Evolutionary conservation across 306 rosid species (phyloP).

Genomic region (Cucurbita pepo): DNA sequence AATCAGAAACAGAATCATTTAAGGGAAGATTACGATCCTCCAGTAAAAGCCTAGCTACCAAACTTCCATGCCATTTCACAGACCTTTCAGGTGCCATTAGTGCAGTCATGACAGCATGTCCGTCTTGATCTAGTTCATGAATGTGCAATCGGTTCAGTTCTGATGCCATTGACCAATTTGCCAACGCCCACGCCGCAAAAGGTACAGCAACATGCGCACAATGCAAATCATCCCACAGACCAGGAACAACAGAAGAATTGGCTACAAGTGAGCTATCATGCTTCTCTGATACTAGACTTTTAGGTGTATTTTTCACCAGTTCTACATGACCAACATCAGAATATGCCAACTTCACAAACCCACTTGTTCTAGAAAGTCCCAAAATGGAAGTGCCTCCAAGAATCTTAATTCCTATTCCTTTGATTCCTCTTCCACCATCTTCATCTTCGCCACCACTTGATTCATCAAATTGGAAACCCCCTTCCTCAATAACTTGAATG

Average conservation of each 20-base stretch:
- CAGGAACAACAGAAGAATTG: conserved; percentile 67
- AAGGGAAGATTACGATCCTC: conserved; percentile 56
- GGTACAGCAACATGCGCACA: conserved; percentile 95
- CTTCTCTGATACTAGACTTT: conserved; percentile 21
- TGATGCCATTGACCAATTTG: conserved; percentile 84
- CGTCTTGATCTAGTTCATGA: conserved; percentile 79
- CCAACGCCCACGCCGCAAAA: conserved; percentile 96
- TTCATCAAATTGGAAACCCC: conserved; percentile 69
- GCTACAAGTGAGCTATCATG: conserved; percentile 18
- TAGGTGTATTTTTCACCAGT: conserved; percentile 12
- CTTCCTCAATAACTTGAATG: conserved; percentile 79
- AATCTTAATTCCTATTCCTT: conserved; percentile 79
- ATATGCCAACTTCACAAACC: conserved; percentile 26
- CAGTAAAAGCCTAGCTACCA: conserved; percentile 60
- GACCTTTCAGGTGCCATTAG: conserved; percentile 92
- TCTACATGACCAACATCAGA: conserved; percentile 19
- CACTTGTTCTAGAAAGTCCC: conserved; percentile 49
- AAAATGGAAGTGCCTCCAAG: conserved; percentile 68
- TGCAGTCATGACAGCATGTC: conserved; percentile 79
- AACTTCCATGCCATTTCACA: conserved; percentile 93
- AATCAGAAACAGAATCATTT: conserved; percentile 70
- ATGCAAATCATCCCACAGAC: conserved; percentile 97
- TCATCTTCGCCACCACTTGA: conserved; percentile 33
- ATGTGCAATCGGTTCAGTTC: conserved; percentile 53
- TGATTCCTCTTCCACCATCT: conserved; percentile 42